Base-by-base conservation (phyloP, 768 basidiomycete species). In the Cubamyces lactineus region DNA sequence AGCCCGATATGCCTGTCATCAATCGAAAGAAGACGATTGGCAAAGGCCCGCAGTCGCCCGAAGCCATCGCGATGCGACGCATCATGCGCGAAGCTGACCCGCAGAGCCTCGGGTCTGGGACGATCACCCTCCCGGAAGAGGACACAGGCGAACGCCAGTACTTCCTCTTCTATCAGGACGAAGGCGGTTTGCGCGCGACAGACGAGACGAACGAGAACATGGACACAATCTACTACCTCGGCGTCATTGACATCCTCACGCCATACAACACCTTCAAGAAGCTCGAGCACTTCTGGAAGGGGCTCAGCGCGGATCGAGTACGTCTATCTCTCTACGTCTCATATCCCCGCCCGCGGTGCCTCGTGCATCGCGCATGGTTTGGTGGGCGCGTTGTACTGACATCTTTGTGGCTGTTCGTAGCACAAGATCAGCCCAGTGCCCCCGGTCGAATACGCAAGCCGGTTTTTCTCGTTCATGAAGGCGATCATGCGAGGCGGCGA, bases 121-220 rank as follows among this genome's bases (percentile, higher is more conserved):
- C 80, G 0, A 75, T 86, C 38, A 78, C 82, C 57, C 78, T 88
- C 28, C 88, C 85, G 0, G 88, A 89, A 69, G 76, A 83, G 69
- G 83, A 90, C 70, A 80, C 82, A 1, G 71, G 68, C 39, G 85
- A 90, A 59, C 77, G 84, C 16, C 80, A 83, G 24, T 84, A 92
- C 60, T 94, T 96, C 72, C 74, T 98, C 26, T 99, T 99, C 75
- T 98, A 97, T 71, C 93, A 96, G 69, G 96, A 99, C 71, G 97
- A 98, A 68, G 95, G 95, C 13, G 97, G 97, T 0, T 71, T 96
- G 46, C 83, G 90, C 34, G 93, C 95, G 39, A 97, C 96, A 17
- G 87, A 96, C 73, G 96, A 98, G 69, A 75, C 74, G 9, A 96
- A 98, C 73, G 80, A 83, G 19, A 74, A 80, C 1, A 74, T 88